Base-by-base conservation (phyloP, 495 filamentous ascomycete species). In the Tuber brumale region DNA sequence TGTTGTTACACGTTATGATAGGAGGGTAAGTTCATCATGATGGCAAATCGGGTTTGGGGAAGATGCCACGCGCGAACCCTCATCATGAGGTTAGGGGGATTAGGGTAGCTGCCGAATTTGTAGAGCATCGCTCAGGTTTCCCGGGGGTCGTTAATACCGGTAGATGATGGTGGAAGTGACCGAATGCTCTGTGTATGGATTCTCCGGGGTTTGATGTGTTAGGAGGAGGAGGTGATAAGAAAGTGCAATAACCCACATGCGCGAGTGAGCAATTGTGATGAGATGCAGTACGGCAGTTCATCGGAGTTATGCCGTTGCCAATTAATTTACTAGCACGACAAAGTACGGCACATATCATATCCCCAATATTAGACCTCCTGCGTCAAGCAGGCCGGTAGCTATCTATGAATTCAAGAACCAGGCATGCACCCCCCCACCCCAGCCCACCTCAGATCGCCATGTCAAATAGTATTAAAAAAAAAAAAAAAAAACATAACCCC, bases 401-500 rank as follows among this genome's bases (percentile, higher is more conserved):
- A 66, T 66, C 10, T 66, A 66, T 66, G 31, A 66, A 66, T 16
- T n/a, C 27, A 66, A 66, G 57, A 66, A 66, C 57, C 27, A 66
- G 57, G 57, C 1, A 66, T 66, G 16, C 57, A 66, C 57, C 57
- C 16, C 2, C 57, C 57, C 57, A 66, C 57, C 31, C 57, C 57
- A 31, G 1, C 57, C n/a, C 57, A 66, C 12, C 27, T 66, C n/a
- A 31, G 23, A 61, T 27, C n/a, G 23, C 10, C 51, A 12, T 14
- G 9, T 31, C 51, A 31, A 12, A 31, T 31, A 61, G 31, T 12
- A 51, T 23, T 23, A 57, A n/a, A n/a, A 57, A 31, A 16, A 31
- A 66, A 66, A 66, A 66, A 51, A 70, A 71, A 31, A 75, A 75
- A 39, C 72, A 70, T 74, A 41, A 39, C 39, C 48, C 70, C 45